Base-by-base conservation (phyloP, 805 yeast species). In the Metschnikowia aberdeeniae region DNA sequence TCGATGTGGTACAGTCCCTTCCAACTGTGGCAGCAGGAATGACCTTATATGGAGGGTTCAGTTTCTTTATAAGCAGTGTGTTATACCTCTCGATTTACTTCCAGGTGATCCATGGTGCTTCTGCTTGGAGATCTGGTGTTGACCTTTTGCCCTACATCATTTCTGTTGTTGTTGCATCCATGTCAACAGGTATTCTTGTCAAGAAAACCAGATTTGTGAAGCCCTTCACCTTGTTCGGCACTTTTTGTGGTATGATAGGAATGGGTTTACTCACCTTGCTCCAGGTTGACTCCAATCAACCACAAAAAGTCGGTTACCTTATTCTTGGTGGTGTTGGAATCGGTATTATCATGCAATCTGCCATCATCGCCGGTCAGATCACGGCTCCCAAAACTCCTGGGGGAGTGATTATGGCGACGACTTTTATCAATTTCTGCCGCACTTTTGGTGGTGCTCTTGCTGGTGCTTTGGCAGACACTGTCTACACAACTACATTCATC, bases 341-440 rank as follows among this genome's bases (percentile, higher is more conserved):
- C 35, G 86, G 85, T 2, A 28, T 75, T 12, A 64, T 61, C 43
- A 61, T 77, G 56, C 82, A 78, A 56, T 62, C 78, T 1, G 52
- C 68, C 12, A 61, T 76, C 38, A 54, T 76, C 28, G 57, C 73
- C 1, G 66, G 76, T 1, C 81, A 78, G 53, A 57, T 78, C 7
- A 61, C 68, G 19, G 78, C 80, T 9, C 81, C 84, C 29, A 74
- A 77, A 47, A 58, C 65, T 1, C 69, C 76, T 6, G 83, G 82
- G 12, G 69, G 75, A 3, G 65, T 68, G 6, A 75, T 79, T 38
- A 56, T 77, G 59, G 66, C 77, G 2, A 76, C 81, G 5, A 60
- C 80, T 0, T 63, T 70, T 40, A 44, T 75, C 45, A 67, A 69
- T 49, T 76, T 75, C 54, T 57, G 59, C 12, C 70, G 82, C 51